A percentile compares a stretch with the other conserved stretches of the same genome.
Conservation (phyloP, 495 filamentous ascomycete genomes). For the Lasiosphaeris hirsuta region DNA sequence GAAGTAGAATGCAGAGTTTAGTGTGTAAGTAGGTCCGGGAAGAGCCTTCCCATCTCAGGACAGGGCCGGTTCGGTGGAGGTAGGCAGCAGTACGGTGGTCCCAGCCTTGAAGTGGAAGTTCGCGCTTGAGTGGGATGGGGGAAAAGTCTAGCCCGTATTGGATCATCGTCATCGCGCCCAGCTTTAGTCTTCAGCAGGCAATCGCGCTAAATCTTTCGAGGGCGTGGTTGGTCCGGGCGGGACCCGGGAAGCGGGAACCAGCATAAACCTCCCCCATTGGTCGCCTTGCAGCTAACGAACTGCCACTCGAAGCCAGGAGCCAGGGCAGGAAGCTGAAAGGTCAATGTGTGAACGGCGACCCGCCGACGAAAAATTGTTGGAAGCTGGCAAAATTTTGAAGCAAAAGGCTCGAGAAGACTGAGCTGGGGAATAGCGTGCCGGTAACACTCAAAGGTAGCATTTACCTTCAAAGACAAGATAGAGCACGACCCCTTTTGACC, state of each 20-base stretch:
- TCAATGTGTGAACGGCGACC: not conserved
- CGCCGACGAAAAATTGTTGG: not conserved
- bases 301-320: not conserved
- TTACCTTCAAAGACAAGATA: too few species aligned
- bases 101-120: not conserved
- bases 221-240: not conserved
- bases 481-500: too few species aligned
- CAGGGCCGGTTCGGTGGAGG: not conserved
- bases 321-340: slow-evolving; percentile 2
- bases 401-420: not conserved
- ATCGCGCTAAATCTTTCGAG: slow-evolving; percentile 6
- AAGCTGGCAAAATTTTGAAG: not conserved
- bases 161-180: slow-evolving; percentile 7
- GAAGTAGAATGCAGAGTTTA: too few species aligned
- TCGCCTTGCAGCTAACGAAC: not conserved
- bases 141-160: not conserved
- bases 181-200: slow-evolving; percentile 3
- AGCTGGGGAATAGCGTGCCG: not conserved
- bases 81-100: not conserved
- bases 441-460: not conserved
- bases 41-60: too few species aligned
- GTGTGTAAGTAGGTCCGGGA: too few species aligned
- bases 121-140: not conserved
- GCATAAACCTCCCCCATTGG: not conserved
- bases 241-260: not conserved